Evolutionary conservation across 1,139 yeast species (phyloP).

Genomic region (Yamadazyma pseudoaaseri): DNA sequence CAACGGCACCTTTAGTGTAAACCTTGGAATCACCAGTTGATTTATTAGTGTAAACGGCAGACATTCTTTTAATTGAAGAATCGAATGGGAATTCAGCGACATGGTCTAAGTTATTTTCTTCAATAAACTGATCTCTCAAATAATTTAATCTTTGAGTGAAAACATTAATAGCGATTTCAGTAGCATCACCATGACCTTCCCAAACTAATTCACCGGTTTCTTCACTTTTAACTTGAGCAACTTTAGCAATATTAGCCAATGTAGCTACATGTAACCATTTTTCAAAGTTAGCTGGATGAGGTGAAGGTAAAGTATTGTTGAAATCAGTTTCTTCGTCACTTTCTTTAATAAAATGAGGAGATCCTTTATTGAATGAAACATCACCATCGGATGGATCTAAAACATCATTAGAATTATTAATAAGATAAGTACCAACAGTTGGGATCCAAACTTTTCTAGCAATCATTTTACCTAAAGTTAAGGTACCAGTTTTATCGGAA

Average conservation of each 20-base stretch:
- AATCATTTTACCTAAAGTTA: slow-evolving; percentile 80
- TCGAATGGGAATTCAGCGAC: slow-evolving; percentile 75
- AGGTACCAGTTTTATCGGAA: slow-evolving; percentile 80
- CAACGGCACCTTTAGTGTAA: slow-evolving; percentile 80
- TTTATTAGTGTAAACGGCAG: slow-evolving; percentile 56
- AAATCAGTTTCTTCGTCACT: slow-evolving; percentile 39
- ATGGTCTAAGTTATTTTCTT: slow-evolving; percentile 34
- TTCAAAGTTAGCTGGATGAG: slow-evolving; percentile 27
- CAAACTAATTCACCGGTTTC: slow-evolving; percentile 30
- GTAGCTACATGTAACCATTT: slow-evolving; percentile 62
- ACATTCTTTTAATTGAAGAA: slow-evolving; percentile 74
- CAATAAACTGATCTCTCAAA: slow-evolving; percentile 43
- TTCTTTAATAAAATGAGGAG: slow-evolving; percentile 41
- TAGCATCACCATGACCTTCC: slow-evolving; percentile 84
- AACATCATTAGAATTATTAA: slow-evolving; percentile 63
- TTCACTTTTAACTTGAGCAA: slow-evolving; percentile 39
- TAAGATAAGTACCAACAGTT: slow-evolving; percentile 63
- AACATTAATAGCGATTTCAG: slow-evolving; percentile 81
- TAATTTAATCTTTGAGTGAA: slow-evolving; percentile 58
- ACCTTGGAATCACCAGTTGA: slow-evolving; percentile 33
- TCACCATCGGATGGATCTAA: slow-evolving; percentile 71
- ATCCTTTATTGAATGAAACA: slow-evolving; percentile 36
- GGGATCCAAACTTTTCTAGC: slow-evolving; percentile 77
- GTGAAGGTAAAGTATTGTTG: slow-evolving; percentile 19
- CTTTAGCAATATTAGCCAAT: slow-evolving; percentile 70